These are phyloP conservation scores for Lycium ferocissimum DNA, from an alignment of 257 asterid genomes.

Conservation along the genomic window DNA sequence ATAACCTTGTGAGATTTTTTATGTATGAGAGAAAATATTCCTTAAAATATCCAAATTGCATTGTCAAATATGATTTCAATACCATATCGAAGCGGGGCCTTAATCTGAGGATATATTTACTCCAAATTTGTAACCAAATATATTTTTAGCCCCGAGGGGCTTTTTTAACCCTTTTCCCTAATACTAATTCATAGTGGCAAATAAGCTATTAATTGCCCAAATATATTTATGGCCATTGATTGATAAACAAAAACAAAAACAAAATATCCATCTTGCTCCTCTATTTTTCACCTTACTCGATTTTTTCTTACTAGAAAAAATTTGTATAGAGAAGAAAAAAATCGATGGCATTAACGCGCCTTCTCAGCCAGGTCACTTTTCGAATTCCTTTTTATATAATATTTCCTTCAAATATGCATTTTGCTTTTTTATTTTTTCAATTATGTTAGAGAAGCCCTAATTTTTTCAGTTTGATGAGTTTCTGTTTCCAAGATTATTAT, in stretches of 20 bases:
- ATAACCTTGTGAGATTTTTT: no score
- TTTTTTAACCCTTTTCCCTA: no score
- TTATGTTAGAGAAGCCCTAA: no score
- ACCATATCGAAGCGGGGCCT: no score
- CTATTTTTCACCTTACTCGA: background rate
- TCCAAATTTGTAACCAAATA: no score
- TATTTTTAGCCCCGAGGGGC: no score
- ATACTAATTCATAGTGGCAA: no score
- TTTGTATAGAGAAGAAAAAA: background rate
- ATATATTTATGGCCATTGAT: background rate
- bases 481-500: background rate
- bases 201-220: background rate
- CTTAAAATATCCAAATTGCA: no score
- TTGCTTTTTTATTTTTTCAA: background rate
- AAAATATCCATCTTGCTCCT: background rate
- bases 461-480: background rate
- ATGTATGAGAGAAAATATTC: no score
- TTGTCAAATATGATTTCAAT: no score
- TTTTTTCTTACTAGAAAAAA: background rate
- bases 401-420: background rate
- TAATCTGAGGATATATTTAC: no score
- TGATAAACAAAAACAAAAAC: background rate
- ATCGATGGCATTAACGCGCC: conserved; percentile 68
- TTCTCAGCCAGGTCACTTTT: conserved; percentile 60
- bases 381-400: background rate